Conservation (phyloP, 139 green algal species). For the Ettlia oleoabundans region DNA sequence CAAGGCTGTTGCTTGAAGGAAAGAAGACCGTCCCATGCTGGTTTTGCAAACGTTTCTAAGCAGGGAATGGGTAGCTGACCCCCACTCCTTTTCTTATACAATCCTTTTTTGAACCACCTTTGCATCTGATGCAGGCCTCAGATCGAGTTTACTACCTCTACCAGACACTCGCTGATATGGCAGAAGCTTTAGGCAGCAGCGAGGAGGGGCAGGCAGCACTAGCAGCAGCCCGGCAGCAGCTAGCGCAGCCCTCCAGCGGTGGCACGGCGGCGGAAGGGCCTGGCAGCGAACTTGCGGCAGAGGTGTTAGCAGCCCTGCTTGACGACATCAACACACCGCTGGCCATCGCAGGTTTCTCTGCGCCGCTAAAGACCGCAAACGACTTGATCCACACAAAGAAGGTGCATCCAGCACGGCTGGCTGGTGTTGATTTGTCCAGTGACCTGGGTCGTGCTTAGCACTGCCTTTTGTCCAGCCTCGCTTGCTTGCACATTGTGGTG, state of each 20-base stretch:
- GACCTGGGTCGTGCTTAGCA: background rate
- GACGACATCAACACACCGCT: constrained; percentile 94
- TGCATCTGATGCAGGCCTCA: constrained; percentile 59
- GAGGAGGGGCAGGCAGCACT: constrained; percentile 20
- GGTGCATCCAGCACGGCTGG: constrained; percentile 22
- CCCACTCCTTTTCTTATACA: too few relatives aligned
- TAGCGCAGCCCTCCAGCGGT: too few relatives aligned
- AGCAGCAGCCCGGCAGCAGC: constrained; percentile 28
- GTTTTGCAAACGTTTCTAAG: too few relatives aligned
- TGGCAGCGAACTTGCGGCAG: constrained; percentile 13
- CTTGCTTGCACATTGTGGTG: too few relatives aligned
- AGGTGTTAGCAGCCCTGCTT: constrained; percentile 58
- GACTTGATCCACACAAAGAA: constrained; percentile 80
- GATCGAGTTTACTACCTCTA: constrained; percentile 92
- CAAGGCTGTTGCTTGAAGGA: too few relatives aligned
- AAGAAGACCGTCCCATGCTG: too few relatives aligned
- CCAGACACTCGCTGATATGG: constrained; percentile 76
- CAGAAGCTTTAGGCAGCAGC: constrained; percentile 37
- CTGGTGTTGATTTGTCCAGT: too few relatives aligned
- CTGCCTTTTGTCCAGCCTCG: background rate
- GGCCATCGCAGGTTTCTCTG: constrained; percentile 75
- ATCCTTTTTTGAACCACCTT: too few relatives aligned
- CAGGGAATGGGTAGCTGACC: too few relatives aligned
- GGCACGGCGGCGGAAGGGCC: background rate
- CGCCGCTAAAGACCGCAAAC: constrained; percentile 84